Conservation (phyloP, 176 grass and related monocot species). For the Phoenix dactylifera region DNA sequence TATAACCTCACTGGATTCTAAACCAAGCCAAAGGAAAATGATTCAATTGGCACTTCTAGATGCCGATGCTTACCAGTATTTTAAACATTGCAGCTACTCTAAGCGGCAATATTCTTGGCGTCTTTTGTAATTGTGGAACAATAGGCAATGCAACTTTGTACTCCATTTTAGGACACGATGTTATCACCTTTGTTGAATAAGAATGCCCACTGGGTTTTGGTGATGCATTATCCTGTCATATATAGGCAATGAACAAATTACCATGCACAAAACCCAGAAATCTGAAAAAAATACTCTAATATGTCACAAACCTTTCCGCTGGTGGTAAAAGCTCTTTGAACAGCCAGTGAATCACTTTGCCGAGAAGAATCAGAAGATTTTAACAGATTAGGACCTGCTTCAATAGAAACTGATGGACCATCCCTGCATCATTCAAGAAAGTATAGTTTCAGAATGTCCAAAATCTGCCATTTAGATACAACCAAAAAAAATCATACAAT, state of each 20-base stretch:
- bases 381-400: conserved; percentile 39
- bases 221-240: conserved; percentile 51
- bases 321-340: conserved; percentile 83
- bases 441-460: conserved; percentile 4
- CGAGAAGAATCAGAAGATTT: conserved; percentile 55
- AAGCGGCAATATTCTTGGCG: conserved; percentile 46
- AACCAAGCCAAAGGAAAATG: too few relatives aligned
- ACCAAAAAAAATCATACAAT: conserved; percentile 16
- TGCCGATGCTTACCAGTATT: conserved; percentile 54
- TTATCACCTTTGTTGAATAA: conserved; percentile 60
- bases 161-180: conserved; percentile 43
- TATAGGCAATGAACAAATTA: background rate
- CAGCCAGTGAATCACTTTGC: conserved; percentile 66
- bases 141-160: conserved; percentile 23
- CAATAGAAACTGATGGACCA: conserved; percentile 45
- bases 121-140: conserved; percentile 45
- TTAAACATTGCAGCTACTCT: conserved; percentile 91
- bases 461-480: conserved; percentile 12
- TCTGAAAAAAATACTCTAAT: conserved; percentile 9
- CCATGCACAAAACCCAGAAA: background rate
- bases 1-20: too few relatives aligned
- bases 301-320: conserved; percentile 53
- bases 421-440: conserved; percentile 42
- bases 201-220: conserved; percentile 50
- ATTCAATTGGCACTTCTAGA: too few relatives aligned